A percentile compares a stretch with the other conserved stretches of the same genome.
phyloP scores from a whole-genome alignment of 192 early-diverging fungal species.

The Podila epicladia region DNA sequence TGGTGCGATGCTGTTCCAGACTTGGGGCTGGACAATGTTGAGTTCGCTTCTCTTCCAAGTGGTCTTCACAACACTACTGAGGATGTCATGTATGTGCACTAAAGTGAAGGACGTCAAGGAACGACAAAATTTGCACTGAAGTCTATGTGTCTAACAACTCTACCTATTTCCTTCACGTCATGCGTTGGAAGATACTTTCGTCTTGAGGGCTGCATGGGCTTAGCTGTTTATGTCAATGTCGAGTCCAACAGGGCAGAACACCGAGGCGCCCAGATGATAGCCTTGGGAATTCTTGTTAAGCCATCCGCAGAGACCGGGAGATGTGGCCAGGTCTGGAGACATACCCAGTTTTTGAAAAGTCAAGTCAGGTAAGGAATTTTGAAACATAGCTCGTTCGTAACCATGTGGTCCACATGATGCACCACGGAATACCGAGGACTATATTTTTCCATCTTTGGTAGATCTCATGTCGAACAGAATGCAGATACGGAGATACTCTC shows the following conservation, averaged over 20 bases:
- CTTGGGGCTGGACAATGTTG: slow-evolving; percentile 17
- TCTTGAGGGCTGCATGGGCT: slow-evolving; percentile 47
- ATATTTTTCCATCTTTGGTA: background rate
- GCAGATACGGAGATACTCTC: slow-evolving; percentile 14
- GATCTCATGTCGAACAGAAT: slow-evolving; percentile 4
- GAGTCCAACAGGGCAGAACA: slow-evolving; percentile 39
- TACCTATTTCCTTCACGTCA: background rate
- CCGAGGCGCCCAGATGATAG: slow-evolving; percentile 64
- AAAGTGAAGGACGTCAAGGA: no score
- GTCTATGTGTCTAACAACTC: background rate
- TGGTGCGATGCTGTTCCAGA: slow-evolving; percentile 59
- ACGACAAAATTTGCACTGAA: no score
- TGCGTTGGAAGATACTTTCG: slow-evolving; percentile 59
- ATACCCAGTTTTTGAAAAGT: slow-evolving; percentile 50
- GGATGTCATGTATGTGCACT: slow-evolving; percentile 59
- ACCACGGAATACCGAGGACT: background rate
- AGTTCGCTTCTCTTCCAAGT: slow-evolving; percentile 65
- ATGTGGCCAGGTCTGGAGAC: slow-evolving; percentile 63
- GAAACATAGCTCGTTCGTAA: background rate
- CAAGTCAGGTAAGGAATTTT: slow-evolving; percentile 44
- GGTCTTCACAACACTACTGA: slow-evolving; percentile 59
- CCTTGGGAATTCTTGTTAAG: slow-evolving; percentile 59
- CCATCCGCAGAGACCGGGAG: slow-evolving; percentile 50
- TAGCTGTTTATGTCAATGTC: slow-evolving; percentile 57
- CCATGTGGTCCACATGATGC: background rate